A percentile compares a stretch with the other conserved stretches of the same genome.
phyloP scores from a whole-genome alignment of 306 rosid genomes.

The Quercus suber region DNA sequence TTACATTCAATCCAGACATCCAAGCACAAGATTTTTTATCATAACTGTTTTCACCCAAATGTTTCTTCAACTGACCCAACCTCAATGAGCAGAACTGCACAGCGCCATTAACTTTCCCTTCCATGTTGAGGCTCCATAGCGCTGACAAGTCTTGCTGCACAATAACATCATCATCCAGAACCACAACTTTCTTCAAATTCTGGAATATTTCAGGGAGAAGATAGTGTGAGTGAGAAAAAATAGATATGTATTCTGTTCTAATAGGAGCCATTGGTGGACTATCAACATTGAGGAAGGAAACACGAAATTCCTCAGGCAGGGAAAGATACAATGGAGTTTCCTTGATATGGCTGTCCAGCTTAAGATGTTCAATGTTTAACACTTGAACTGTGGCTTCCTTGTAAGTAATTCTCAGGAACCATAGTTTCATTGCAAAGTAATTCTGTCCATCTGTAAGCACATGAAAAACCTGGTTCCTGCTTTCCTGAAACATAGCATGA shows the following conservation, averaged over 20 bases:
- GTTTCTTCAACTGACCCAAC: constrained; percentile 62
- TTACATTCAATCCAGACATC: constrained; percentile 94
- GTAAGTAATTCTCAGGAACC: constrained; percentile 76
- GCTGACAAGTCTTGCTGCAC: constrained; percentile 84
- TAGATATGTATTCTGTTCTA: constrained; percentile 83
- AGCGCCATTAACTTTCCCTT: constrained; percentile 88
- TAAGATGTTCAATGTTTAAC: constrained; percentile 69
- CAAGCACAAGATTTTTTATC: constrained; percentile 61
- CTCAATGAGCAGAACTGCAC: constrained; percentile 67
- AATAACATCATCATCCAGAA: constrained; percentile 88
- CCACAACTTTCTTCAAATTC: constrained; percentile 72
- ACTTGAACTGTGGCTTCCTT: constrained; percentile 72
- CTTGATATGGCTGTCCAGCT: constrained; percentile 34
- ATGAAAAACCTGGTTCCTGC: constrained; percentile 78
- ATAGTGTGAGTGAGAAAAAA: constrained; percentile 85
- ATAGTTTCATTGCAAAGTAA: constrained; percentile 83
- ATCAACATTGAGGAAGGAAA: constrained; percentile 49
- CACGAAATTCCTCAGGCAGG: constrained; percentile 81
- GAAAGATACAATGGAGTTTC: constrained; percentile 31
- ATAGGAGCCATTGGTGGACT: constrained; percentile 38
- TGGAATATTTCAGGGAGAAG: constrained; percentile 80
- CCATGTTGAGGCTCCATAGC: constrained; percentile 79
- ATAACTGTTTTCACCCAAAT: constrained; percentile 52
- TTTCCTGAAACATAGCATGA: constrained; percentile 61
- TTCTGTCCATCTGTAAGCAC: constrained; percentile 87